Percentiles rank a stretch among this genome's conserved stretches.
These are phyloP conservation scores for Olyra latifolia DNA, from an alignment of 176 grass and related monocot genomes.

Conservation along the genomic window DNA sequence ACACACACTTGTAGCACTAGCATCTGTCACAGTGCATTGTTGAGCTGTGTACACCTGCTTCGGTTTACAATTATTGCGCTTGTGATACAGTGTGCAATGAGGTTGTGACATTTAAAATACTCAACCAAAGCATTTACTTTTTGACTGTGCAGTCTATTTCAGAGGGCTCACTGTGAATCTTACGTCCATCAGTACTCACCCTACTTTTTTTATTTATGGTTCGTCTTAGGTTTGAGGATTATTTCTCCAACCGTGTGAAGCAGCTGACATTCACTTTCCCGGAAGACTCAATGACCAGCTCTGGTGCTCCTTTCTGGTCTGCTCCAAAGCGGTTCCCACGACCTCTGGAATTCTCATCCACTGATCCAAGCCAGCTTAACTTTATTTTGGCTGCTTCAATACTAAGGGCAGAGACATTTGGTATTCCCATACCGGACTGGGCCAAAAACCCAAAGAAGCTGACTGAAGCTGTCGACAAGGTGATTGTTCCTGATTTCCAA, in stretches of 20 bases:
- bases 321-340: slow-evolving; percentile 88
- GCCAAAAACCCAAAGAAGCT: slow-evolving; percentile 63
- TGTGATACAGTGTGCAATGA: background rate
- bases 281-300: slow-evolving; percentile 76
- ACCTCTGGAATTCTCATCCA: slow-evolving; percentile 65
- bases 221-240: slow-evolving; percentile 20
- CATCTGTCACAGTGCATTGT: background rate
- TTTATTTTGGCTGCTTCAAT: slow-evolving; percentile 73
- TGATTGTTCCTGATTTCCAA: slow-evolving; percentile 72
- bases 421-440: slow-evolving; percentile 72
- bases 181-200: background rate
- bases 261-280: slow-evolving; percentile 41
- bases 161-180: background rate
- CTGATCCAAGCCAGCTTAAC: slow-evolving; percentile 63
- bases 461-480: slow-evolving; percentile 66
- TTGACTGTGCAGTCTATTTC: background rate
- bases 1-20: background rate
- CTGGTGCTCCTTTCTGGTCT: slow-evolving; percentile 88
- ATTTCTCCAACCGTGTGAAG: no score
- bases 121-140: background rate
- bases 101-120: no score
- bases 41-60: background rate
- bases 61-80: background rate
- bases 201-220: slow-evolving; percentile 12
- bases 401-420: slow-evolving; percentile 83